Conservation (phyloP, 2,329 filamentous ascomycete genomes). For the Didymella sp. region DNA sequence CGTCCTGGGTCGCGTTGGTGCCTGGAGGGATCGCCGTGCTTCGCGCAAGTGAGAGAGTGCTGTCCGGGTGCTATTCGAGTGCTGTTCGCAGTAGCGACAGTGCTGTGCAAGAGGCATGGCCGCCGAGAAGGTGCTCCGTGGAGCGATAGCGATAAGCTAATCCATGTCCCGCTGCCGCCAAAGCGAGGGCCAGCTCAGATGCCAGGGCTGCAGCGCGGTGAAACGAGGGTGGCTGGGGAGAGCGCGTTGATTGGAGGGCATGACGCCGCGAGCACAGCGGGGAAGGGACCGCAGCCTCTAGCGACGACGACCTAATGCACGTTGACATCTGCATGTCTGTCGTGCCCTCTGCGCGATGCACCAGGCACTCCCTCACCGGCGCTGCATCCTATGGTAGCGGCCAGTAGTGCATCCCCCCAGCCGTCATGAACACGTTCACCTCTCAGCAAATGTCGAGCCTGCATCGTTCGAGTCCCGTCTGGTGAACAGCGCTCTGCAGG, state of each 20-base stretch:
- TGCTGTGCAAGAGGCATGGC: slow-evolving; percentile 5
- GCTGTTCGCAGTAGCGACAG: slow-evolving; percentile 6
- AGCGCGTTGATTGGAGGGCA: not conserved
- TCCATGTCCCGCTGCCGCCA: slow-evolving; percentile 13
- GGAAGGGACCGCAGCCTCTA: slow-evolving; percentile 11
- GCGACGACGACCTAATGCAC: not conserved
- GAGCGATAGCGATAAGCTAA: slow-evolving; percentile 18
- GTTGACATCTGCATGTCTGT: slow-evolving; percentile 5
- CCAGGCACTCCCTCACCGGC: not conserved
- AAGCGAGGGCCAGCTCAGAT: slow-evolving; percentile 16
- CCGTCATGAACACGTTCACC: not conserved
- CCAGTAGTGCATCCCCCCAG: not conserved
- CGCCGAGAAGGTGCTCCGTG: not conserved
- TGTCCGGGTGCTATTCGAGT: not conserved
- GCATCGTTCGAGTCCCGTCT: too few relatives aligned
- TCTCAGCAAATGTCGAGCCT: not conserved
- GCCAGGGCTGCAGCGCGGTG: slow-evolving; percentile 18
- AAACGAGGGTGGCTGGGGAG: slow-evolving; percentile 17
- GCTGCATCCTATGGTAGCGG: not conserved
- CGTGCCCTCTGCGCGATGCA: not conserved
- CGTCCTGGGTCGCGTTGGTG: not conserved
- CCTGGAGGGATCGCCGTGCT: not conserved
- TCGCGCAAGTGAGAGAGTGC: not conserved
- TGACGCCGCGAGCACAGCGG: slow-evolving; percentile 1
- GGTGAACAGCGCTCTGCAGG: not conserved